A percentile compares a stretch with the other conserved stretches of the same genome.
phyloP scores from a whole-genome alignment of 768 basidiomycete species.

The Tulasnella sp. region DNA sequence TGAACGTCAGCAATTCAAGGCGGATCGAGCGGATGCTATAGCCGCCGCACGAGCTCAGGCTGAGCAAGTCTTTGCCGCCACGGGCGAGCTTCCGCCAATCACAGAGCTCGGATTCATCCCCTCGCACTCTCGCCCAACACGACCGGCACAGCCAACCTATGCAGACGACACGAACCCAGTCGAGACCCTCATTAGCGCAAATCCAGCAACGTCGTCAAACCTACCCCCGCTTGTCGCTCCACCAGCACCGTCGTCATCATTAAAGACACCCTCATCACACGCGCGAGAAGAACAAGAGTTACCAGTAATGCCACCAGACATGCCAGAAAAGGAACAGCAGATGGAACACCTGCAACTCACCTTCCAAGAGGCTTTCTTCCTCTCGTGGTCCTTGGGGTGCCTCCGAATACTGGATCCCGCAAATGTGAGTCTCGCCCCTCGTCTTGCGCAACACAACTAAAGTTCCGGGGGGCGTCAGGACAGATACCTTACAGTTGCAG shows the following conservation, averaged over 20 bases:
- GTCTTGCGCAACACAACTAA: not conserved
- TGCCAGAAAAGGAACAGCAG: constrained; percentile 42
- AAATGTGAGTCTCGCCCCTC: constrained; percentile 38
- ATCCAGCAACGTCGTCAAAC: not conserved
- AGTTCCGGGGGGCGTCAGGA: constrained; percentile 31
- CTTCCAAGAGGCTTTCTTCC: constrained; percentile 79
- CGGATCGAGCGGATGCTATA: constrained; percentile 80
- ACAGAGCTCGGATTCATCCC: constrained; percentile 15
- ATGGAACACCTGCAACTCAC: constrained; percentile 87
- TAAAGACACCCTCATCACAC: constrained; percentile 28
- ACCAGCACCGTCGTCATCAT: constrained; percentile 44
- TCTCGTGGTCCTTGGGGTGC: constrained; percentile 74
- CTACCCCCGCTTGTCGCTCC: constrained; percentile 24
- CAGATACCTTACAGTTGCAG: constrained; percentile 25
- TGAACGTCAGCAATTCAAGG: constrained; percentile 86
- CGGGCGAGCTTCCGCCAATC: constrained; percentile 32
- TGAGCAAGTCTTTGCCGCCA: constrained; percentile 56
- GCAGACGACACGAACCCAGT: not conserved
- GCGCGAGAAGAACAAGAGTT: constrained; percentile 27
- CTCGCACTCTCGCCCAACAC: not conserved
- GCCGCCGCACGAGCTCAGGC: constrained; percentile 70
- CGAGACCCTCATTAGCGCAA: not conserved
- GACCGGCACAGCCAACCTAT: not conserved
- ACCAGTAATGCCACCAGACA: constrained; percentile 27
- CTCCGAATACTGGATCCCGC: constrained; percentile 53